Evolutionary conservation across 352 stramenopile species (phyloP).

Genomic region (Phytophthora melonis): DNA sequence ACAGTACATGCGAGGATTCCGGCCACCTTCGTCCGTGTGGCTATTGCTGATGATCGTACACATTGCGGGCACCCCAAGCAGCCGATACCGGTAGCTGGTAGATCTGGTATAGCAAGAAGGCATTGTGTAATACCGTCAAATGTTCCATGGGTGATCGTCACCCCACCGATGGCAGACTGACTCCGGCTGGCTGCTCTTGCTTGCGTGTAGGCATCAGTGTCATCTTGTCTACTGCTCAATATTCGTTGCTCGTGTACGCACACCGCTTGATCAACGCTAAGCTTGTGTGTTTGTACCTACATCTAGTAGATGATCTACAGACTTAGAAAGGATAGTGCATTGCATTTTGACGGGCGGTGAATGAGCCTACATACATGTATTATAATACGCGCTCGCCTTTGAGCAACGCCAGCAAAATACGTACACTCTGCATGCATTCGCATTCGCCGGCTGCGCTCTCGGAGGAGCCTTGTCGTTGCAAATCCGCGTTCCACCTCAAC

Average conservation of each 20-base stretch:
- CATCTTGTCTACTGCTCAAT: constrained; percentile 17
- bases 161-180: background rate
- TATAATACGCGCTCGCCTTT: no score
- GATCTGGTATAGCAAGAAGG: background rate
- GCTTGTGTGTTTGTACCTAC: no score
- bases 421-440: background rate
- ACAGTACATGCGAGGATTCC: background rate
- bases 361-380: background rate
- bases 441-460: background rate
- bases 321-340: constrained; percentile 29
- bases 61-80: constrained; percentile 9
- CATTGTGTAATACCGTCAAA: background rate
- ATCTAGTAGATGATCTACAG: no score
- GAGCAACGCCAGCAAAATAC: background rate
- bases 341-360: background rate
- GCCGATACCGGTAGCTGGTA: background rate
- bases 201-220: constrained; percentile 22
- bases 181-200: constrained; percentile 3
- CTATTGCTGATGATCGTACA: background rate
- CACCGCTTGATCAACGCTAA: constrained; percentile 1
- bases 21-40: background rate
- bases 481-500: constrained; percentile 16
- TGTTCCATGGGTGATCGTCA: constrained; percentile 6
- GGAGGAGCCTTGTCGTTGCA: constrained; percentile 22
- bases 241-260: constrained; percentile 15